Base-by-base conservation (phyloP, 768 basidiomycete genomes). In the Suillus alpinus region DNA sequence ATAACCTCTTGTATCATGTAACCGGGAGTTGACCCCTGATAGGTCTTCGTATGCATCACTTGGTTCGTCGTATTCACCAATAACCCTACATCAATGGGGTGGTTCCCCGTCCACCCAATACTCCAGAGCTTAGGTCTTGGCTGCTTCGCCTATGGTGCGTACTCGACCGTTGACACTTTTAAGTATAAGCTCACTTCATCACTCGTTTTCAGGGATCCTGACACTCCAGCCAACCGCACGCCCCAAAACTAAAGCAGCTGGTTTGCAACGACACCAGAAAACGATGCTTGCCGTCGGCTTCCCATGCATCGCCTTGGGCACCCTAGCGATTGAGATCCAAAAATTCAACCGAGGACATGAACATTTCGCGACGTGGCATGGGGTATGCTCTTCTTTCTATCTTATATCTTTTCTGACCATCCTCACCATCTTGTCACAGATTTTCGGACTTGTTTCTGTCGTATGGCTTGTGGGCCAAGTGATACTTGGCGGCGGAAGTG, bases 341-440 rank as follows among this genome's bases (percentile, higher is more conserved):
- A 95, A 95, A 69, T 73, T 71, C 46, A 59, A 79, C 0, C 75
- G 81, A 56, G 73, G 65, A 6, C 78, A 78, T 1, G 61, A 76
- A 4, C 92, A 94, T 68, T 88, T 91, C 62, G 81, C 79, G 4
- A 82, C 85, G 9, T 91, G 88, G 90, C 93, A 94, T 73, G 86
- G 83, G 4, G 89, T 91, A 70, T n/a, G 13, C 29, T 36, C 39
- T 43, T 40, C 12, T 20, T 12, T 7, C 1, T 55, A 26, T 47
- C 29, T 16, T 49, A 29, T 44, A 10, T 13, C n/a, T 40, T 56
- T 18, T 46, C 47, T 36, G n/a, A n/a, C n/a, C n/a, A n/a, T n/a
- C n/a, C 18, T 49, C 34, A 58, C 51, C 26, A 58, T 36, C 1
- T 31, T 59, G 23, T 12, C 10, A 20, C 66, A 91, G 87, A 82